Evolutionary conservation across 257 asterid species (phyloP), one percentile per base, ranked within the genome.

Genomic region (Gentiana dahurica): DNA sequence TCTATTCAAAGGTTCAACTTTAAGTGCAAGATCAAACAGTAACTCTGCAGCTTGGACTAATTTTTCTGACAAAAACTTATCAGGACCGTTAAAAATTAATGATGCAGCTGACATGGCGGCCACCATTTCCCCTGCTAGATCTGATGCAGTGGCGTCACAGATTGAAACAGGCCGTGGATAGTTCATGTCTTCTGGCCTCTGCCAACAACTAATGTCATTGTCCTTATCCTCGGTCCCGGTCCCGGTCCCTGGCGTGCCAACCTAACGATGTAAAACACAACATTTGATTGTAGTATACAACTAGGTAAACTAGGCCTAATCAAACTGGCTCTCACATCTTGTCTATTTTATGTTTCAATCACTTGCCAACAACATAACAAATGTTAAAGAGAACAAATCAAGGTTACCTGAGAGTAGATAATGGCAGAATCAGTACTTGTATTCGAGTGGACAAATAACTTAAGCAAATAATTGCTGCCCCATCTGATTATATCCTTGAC

Each of bases 91-190:
- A 12, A 80, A 68, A 34, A 78, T 81, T 50, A 83, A 56, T n/a
- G 88, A 77, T 57, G 87, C 85, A 36, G 85, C 81, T 1, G 87
- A 69, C 79, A 82, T 48, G 63, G 73, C 87, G 33, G 91, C 82
- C 11, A 75, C 77, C 52, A 77, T 53, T 65, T 82, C 91, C 33
- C 87, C 91, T 37, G 77, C 87, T 52, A 79, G 70, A n/a, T 82
- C 87, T 49, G 81, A 73, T 8, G 84, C 82, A 49, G 63, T 60
- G 7, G 57, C 63, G 12, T 75, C 74, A 63, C 82, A 82, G 45
- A 59, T 64, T 15, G 82, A 79, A 65, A 79, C 75, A 13, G 60
- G 76, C 72, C 87, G 71, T 2, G 62, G 48, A 50, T 82, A 79
- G 33, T 1, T 73, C 81, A 82, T 79, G 43, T 82, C 80, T 58